Percentiles rank a stretch among this genome's conserved stretches.
These are phyloP conservation scores for Fusarium sp. DNA, from an alignment of 2,329 filamentous ascomycete species.

Conservation along the genomic window DNA sequence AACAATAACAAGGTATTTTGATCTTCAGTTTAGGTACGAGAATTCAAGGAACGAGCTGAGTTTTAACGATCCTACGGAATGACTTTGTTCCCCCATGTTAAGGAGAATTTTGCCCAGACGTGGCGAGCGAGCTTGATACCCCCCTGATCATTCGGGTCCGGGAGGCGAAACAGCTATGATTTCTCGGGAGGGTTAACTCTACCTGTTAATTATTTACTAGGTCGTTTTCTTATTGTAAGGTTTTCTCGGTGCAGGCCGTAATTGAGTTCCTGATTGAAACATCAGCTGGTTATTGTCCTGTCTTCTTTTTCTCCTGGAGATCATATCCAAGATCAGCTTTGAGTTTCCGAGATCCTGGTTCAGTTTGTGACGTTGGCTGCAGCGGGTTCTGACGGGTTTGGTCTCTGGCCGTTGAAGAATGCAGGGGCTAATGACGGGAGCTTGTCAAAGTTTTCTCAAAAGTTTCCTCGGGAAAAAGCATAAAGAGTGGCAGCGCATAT, in stretches of 20 bases:
- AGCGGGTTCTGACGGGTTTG: background rate
- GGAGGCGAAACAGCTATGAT: background rate
- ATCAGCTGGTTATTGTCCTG: background rate
- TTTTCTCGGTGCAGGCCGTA: background rate
- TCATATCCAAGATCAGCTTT: background rate
- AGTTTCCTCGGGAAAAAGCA: background rate
- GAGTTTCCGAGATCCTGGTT: background rate
- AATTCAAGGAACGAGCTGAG: background rate
- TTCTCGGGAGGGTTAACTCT: background rate
- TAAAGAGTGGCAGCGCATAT: background rate
- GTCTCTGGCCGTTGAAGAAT: too few species aligned
- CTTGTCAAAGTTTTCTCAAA: background rate
- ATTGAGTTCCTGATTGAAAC: background rate
- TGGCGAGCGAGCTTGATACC: background rate
- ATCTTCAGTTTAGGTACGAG: background rate
- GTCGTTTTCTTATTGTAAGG: background rate
- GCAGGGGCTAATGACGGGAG: background rate
- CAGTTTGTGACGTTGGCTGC: background rate
- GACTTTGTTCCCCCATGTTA: background rate
- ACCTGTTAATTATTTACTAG: background rate
- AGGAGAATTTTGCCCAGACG: background rate
- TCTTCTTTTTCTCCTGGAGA: background rate
- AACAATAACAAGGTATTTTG: background rate
- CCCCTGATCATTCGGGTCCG: background rate
- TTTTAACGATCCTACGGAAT: background rate